Percentiles rank a stretch among this genome's conserved stretches.
phyloP scores from a whole-genome alignment of 2,329 filamentous ascomycete genomes.

The Fusarium protoensiforme region DNA sequence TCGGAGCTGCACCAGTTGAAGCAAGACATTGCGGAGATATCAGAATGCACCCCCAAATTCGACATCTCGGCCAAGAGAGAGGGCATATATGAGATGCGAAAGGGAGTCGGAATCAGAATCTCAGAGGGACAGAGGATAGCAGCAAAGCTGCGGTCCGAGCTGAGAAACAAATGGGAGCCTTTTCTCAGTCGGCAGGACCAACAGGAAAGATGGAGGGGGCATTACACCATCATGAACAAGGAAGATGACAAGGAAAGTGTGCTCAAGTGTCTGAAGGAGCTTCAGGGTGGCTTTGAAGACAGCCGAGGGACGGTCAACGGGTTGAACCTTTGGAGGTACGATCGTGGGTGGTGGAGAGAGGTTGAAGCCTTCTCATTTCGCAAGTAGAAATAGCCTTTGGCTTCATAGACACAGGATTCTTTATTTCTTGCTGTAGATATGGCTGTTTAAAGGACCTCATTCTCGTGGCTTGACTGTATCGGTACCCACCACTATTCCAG shows the following conservation, averaged over 20 bases:
- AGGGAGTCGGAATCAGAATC: conserved; percentile 26
- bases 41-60: background rate
- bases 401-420: background rate
- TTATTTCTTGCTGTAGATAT: background rate
- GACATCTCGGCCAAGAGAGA: background rate
- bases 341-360: conserved; percentile 25
- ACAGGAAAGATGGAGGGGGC: conserved; percentile 24
- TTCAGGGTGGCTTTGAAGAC: background rate
- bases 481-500: too few relatives aligned
- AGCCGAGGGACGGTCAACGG: conserved; percentile 18
- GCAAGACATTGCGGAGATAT: background rate
- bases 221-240: conserved; percentile 35
- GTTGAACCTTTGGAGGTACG: conserved; percentile 20
- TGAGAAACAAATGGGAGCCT: conserved; percentile 17
- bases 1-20: conserved; percentile 18
- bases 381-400: background rate
- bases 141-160: background rate
- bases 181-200: conserved; percentile 28
- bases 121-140: conserved; percentile 14
- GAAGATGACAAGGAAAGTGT: conserved; percentile 26
- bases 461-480: background rate
- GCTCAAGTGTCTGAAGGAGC: background rate
- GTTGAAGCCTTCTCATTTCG: background rate
- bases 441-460: background rate
- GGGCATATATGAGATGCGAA: conserved; percentile 21